Evolutionary conservation across 2,329 filamentous ascomycete species (phyloP).

Genomic region (Colletotrichum sp.): DNA sequence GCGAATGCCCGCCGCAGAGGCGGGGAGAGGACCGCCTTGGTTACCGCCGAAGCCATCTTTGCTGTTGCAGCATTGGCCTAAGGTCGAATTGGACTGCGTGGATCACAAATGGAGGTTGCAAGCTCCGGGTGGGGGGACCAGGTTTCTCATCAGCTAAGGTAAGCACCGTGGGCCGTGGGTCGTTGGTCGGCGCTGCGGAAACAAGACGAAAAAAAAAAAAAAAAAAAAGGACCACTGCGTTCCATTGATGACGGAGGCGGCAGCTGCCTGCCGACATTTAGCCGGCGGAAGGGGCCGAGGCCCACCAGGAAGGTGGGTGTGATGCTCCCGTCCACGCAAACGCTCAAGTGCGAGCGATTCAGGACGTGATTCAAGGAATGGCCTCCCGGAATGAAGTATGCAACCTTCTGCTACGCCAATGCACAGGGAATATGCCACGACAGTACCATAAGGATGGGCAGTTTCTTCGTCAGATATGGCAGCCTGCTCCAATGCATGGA

Average conservation of each 20-base stretch:
- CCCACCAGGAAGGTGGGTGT: background rate
- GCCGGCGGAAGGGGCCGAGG: slow-evolving; percentile 10
- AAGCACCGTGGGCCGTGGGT: background rate
- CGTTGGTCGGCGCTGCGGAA: background rate
- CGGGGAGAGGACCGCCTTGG: slow-evolving; percentile 21
- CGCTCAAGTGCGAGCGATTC: background rate
- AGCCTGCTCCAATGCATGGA: background rate
- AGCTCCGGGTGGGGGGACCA: background rate
- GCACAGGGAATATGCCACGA: background rate
- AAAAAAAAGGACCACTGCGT: background rate
- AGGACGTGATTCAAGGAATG: background rate
- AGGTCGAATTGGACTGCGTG: background rate
- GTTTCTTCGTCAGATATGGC: background rate
- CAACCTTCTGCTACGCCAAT: background rate
- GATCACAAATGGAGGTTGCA: background rate
- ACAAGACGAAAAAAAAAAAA: background rate
- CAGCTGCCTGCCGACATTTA: slow-evolving; percentile 12
- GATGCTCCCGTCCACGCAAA: background rate
- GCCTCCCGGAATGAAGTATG: background rate
- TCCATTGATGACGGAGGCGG: slow-evolving; percentile 3
- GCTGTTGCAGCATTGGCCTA: slow-evolving; percentile 22
- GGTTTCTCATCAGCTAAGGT: slow-evolving; percentile 1
- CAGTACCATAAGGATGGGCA: background rate
- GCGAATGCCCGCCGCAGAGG: slow-evolving; percentile 18
- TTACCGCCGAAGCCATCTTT: slow-evolving; percentile 23